Base-by-base conservation (phyloP, 2,329 filamentous ascomycete species). In the Cladophialophora bantiana region DNA sequence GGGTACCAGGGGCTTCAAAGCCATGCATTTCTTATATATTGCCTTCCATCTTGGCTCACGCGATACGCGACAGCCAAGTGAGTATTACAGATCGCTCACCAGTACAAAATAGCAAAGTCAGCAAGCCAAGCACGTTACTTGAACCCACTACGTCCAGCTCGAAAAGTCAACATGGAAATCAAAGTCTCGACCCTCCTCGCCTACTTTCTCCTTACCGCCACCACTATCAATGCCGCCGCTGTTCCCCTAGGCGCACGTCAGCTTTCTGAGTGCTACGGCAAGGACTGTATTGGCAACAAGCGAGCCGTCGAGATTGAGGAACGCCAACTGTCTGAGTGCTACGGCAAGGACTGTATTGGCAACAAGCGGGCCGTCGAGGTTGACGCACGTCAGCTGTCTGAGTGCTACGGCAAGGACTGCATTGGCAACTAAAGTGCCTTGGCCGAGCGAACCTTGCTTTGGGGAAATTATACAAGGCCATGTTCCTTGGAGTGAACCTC, bases 31-130 rank as follows among this genome's bases (percentile, higher is more conserved):
- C 40, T 42, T 42, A 42, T 42, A 42, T 42, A 12, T 42, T 42
- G 40, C 3, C 40, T 42, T n/a, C 40, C 40, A n/a, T 12, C 40
- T 42, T 42, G 40, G 40, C 40, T n/a, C 40, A 42, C 2, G n/a
- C 40, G 40, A 42, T 42, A 42, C 40, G 40, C n/a, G 40, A 42
- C 40, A 42, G 40, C 40, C 40, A 42, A 42, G 40, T 42, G 40
- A 42, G n/a, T n/a, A n/a, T 4, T 4, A 42, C 40, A 42, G 40
- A 42, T 42, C 40, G 40, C 40, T 4, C 40, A n/a, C 4, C 40
- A 12, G 40, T 4, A 42, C 10, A n/a, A 12, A 42, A 42, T 4
- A 42, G 40, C 2, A 42, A 42, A 42, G 12, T n/a, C 40, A n/a
- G n/a, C 40, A 42, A 42, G 40, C n/a, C 40, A 42, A 42, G 40